Evolutionary conservation across 2,329 filamentous ascomycete species (phyloP).

Genomic region (Shiraia bambusicola): DNA sequence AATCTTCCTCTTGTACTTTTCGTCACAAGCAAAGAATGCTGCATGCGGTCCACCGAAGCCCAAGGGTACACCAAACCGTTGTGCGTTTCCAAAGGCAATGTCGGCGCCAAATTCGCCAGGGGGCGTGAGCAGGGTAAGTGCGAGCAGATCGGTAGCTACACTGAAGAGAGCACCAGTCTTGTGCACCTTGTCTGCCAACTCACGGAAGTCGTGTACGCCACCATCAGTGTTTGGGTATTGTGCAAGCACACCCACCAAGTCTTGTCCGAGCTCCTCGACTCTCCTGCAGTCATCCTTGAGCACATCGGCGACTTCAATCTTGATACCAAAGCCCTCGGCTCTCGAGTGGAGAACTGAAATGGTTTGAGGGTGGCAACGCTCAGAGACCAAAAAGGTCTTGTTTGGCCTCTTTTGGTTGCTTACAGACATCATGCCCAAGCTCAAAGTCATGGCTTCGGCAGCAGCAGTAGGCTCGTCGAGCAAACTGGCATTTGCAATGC

Average conservation of each 20-base stretch:
- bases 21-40: conserved; percentile 89
- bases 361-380: conserved; percentile 81
- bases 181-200: conserved; percentile 75
- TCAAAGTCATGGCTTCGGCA: conserved; percentile 94
- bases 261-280: conserved; percentile 73
- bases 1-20: conserved; percentile 92
- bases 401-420: conserved; percentile 71
- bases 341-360: conserved; percentile 80
- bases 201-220: conserved; percentile 72
- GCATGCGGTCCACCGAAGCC: conserved; percentile 94
- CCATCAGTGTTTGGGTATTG: conserved; percentile 93
- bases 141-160: conserved; percentile 85
- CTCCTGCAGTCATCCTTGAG: conserved; percentile 63
- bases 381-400: conserved; percentile 83
- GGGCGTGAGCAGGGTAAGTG: conserved; percentile 81
- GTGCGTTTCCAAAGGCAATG: conserved; percentile 89
- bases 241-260: conserved; percentile 85
- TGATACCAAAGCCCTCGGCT: conserved; percentile 88
- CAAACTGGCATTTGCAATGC: conserved; percentile 87
- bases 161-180: conserved; percentile 76
- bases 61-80: conserved; percentile 88
- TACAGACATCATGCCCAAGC: conserved; percentile 71
- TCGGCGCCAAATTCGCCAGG: conserved; percentile 95
- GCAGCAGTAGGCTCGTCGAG: conserved; percentile 91
- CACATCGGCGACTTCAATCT: conserved; percentile 71